Conservation (phyloP, 495 filamentous ascomycete genomes). For the Trichocladium uniseriatum region DNA sequence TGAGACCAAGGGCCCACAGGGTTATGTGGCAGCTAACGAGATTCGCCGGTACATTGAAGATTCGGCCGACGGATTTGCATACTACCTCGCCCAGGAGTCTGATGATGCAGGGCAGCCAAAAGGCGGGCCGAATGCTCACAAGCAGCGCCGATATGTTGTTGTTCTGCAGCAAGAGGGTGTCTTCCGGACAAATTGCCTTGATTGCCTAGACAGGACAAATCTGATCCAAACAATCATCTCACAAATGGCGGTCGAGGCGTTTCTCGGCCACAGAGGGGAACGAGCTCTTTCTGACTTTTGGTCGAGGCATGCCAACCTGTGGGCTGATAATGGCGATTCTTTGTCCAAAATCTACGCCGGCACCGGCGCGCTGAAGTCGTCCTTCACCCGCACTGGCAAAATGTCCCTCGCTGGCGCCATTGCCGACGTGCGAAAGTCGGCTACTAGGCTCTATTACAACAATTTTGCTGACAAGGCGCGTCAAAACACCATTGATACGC, state of each 20-base stretch:
- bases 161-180: slow-evolving; percentile 87
- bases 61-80: slow-evolving; percentile 79
- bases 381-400: slow-evolving; percentile 91
- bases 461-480: slow-evolving; percentile 91
- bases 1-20: slow-evolving; percentile 75
- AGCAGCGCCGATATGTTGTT: slow-evolving; percentile 47
- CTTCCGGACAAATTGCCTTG: slow-evolving; percentile 92
- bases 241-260: slow-evolving; percentile 77
- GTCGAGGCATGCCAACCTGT: slow-evolving; percentile 80
- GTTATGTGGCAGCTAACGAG: slow-evolving; percentile 77
- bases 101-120: slow-evolving; percentile 34
- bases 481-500: slow-evolving; percentile 88
- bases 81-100: slow-evolving; percentile 70
- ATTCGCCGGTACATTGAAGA: slow-evolving; percentile 65
- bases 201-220: slow-evolving; percentile 94
- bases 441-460: slow-evolving; percentile 88
- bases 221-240: slow-evolving; percentile 92
- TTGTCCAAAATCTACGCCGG: slow-evolving; percentile 94
- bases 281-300: slow-evolving; percentile 68
- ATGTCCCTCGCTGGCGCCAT: slow-evolving; percentile 93
- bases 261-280: slow-evolving; percentile 59
- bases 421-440: slow-evolving; percentile 89
- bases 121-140: slow-evolving; percentile 14
- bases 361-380: slow-evolving; percentile 89
- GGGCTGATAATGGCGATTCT: slow-evolving; percentile 98